Evolutionary conservation across 768 basidiomycete species (phyloP), one percentile per base, ranked within the genome.

Genomic region (Cyathus striatus): DNA sequence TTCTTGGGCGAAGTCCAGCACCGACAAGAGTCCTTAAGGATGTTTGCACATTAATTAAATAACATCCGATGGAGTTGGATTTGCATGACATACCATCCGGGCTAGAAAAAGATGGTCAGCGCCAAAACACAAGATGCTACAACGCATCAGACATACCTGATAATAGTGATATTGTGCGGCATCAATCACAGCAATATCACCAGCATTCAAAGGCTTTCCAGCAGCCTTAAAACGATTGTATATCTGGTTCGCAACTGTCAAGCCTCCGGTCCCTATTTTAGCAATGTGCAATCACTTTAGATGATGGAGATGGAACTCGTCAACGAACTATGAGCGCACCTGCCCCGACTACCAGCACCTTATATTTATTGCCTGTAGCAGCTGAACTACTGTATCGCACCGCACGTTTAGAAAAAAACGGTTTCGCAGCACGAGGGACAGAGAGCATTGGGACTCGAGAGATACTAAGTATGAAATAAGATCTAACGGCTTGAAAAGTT

Each of bases 181-280:
- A 57, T 98, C 95, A 23, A 96, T 64, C 43, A 98, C 84, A 5
- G 80, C 89, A 36, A 98, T 80, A 59, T 97, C 94, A 18, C 81
- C 87, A 16, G 71, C 61, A 32, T 72, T 77, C 26, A 96, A 60
- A 22, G 76, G 61, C 49, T 83, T 83, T 6, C 83, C 85, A 34
- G 83, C 81, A 10, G 72, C 68, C 49, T 75, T 73, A 60, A 96
- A 92, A 23, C 83, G 75, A 53, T 90, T 69, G 59, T 84, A 89
- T 36, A 98, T 79, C 64, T 97, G 93, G 51, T 88, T 84, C 26
- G 94, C 91, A 25, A 86, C 85, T 30, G 81, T 76, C 34, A 96
- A 60, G 26, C 93, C 93, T 40, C 75, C 90, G 21, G 81, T 81
- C 38, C 92, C 91, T 94, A 57, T n/a, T n/a, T n/a, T n/a, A n/a